Evolutionary conservation across 257 asterid species (phyloP), one percentile per base, ranked within the genome.

Genomic region (Lithospermum erythrorhizon): DNA sequence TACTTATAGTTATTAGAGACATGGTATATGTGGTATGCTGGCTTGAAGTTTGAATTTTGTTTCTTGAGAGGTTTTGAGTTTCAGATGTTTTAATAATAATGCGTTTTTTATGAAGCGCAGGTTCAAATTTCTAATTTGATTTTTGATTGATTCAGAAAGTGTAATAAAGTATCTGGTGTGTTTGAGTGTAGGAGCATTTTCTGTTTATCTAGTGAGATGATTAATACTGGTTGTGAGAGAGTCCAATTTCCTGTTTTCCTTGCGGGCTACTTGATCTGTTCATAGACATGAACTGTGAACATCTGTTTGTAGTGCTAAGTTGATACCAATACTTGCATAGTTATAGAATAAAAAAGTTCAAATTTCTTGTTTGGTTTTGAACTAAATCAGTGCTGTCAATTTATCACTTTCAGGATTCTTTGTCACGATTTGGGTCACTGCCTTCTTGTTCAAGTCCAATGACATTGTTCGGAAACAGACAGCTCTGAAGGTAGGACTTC

Each of bases 371-470:
- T 17, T 32, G 61, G 21, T 58, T n/a, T 52, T 61, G 57, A 23
- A 59, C 30, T 17, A 22, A 35, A 18, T 54, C 32, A 29, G 30
- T 57, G 54, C 41, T 67, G 24, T 63, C 22, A 25, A 59, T 65
- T 62, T 72, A 41, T n/a, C 22, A 59, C 57, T 59, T 71, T 69
- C 87, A 87, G 96, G 96, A 58, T 85, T 87, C 67, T 68, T 76
- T 68, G 85, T 77, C 30, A 78, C 94, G 63, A 84, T 89, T 59
- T 84, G 84, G 87, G 68, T 89, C 63, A 87, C 97, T 79, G 93
- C 82, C 6, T 73, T 87, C 65, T 79, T 89, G 95, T 87, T 87
- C 66, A 89, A 87, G 82, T 89, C 95, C 9, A 89, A 89, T 74
- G 96, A 82, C 76, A 66, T 89, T 65, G 80, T 89, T 23, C 76